Evolutionary conservation across 352 stramenopile species (phyloP).

Genomic region (Pythium guiyangense): DNA sequence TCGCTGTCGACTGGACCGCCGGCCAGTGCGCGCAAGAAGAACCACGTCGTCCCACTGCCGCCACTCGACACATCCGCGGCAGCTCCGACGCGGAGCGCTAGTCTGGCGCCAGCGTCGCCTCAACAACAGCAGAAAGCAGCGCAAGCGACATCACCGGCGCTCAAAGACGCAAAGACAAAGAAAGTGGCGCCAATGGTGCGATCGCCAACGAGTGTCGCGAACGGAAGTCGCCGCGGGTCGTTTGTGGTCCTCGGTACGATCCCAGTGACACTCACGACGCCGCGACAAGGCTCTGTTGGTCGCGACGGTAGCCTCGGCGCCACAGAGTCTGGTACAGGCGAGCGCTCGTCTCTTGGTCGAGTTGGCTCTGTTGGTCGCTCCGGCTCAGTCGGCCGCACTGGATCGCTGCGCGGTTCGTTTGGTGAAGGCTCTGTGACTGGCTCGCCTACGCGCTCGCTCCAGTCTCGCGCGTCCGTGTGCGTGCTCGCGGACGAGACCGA

Average conservation of each 20-base stretch:
- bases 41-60: conserved; percentile 4
- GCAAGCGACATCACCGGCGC: not conserved
- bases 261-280: conserved; percentile 3
- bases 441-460: conserved; percentile 8
- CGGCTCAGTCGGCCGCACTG: not conserved
- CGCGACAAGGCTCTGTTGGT: not conserved
- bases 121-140: not conserved
- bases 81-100: not conserved
- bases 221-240: not conserved
- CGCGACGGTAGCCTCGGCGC: not conserved
- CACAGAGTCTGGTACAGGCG: not conserved
- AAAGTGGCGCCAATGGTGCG: not conserved
- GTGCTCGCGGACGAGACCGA: conserved; percentile 21
- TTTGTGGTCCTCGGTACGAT: conserved; percentile 3
- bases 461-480: conserved; percentile 22
- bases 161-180: not conserved
- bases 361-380: not conserved
- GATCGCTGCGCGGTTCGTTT: conserved; percentile 8
- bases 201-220: not conserved
- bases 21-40: conserved; percentile 3
- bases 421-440: not conserved
- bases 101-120: not conserved
- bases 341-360: not conserved
- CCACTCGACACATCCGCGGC: not conserved
- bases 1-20: conserved; percentile 2